Evolutionary conservation across 1,284 basidiomycete species (phyloP), one percentile per base, ranked within the genome.

Genomic region (Puccinia hordei): DNA sequence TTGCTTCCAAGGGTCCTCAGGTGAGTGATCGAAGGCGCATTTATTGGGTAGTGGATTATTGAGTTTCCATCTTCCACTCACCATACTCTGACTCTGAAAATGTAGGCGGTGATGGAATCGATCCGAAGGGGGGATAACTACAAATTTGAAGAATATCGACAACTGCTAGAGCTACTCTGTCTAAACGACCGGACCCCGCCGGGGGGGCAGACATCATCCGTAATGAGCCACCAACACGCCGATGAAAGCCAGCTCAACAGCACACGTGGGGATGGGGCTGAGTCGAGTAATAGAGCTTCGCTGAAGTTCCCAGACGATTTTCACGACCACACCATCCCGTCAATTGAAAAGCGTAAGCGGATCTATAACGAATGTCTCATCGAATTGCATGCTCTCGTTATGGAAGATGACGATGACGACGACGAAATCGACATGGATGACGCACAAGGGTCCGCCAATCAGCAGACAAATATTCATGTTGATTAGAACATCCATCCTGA

Each of bases 1-100:
- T 97, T 75, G 79, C 61, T 19, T 81, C 79, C 30, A 65, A 74
- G 30, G 79, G 79, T 30, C 59, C 49, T 68, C 68, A 81, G 30
- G 79, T 81, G 33, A 68, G 72, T 71, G 63, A 66, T 38, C 41
- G 19, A 30, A 73, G 19, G 15, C 22, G 2, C n/a, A 4, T 24
- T 17, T 61, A 8, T 41, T 15, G 2, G 2, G 13, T 13, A 12
- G n/a, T 27, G 0, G 24, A 46, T 41, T 30, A 73, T 35, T 73
- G 72, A 55, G 6, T 73, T n/a, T 19, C 33, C 10, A 2, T 51
- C 41, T 33, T 27, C 12, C 15, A 24, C 24, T 73, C 38, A n/a
- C n/a, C n/a, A n/a, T n/a, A 41, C 30, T 59, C 9, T 57, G 8
- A 41, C 10, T 41, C 41, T 65, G 8, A 2, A 44, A 33, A 51